Conservation (phyloP, 371 early-diverging fungal species). For the Zancudomyces culisetae region DNA sequence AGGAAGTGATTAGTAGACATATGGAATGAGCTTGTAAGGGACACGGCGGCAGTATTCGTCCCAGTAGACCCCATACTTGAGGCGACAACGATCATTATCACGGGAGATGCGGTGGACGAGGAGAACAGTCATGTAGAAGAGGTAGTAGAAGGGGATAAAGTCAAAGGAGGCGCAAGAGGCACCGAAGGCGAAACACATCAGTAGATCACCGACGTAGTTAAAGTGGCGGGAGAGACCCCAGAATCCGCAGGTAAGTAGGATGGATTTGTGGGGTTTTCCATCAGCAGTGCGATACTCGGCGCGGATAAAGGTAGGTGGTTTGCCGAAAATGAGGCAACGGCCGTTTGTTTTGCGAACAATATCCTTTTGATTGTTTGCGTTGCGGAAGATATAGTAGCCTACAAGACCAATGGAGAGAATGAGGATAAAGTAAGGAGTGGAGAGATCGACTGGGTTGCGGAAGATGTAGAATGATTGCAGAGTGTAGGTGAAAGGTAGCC, state of each 20-base stretch:
- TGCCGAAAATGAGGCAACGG: slow-evolving; percentile 23
- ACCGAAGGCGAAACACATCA: slow-evolving; percentile 72
- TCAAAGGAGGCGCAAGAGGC: slow-evolving; percentile 46
- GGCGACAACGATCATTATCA: slow-evolving; percentile 73
- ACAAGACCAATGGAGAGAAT: slow-evolving; percentile 26
- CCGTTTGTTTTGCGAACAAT: slow-evolving; percentile 38
- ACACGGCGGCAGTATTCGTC: slow-evolving; percentile 67
- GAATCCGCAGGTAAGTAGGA: slow-evolving; percentile 73
- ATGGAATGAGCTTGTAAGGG: slow-evolving; percentile 66
- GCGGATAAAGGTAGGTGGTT: slow-evolving; percentile 39
- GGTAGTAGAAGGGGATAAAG: slow-evolving; percentile 80
- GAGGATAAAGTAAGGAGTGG: slow-evolving; percentile 7
- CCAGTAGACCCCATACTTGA: slow-evolving; percentile 87
- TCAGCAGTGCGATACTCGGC: slow-evolving; percentile 42
- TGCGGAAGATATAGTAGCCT: slow-evolving; percentile 66
- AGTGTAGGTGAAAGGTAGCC: slow-evolving; percentile 84
- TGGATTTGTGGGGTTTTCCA: slow-evolving; percentile 57
- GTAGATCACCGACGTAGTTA: slow-evolving; percentile 81
- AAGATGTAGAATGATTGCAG: slow-evolving; percentile 62
- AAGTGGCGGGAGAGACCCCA: slow-evolving; percentile 83
- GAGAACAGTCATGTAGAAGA: slow-evolving; percentile 68
- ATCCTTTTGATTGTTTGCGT: slow-evolving; percentile 78
- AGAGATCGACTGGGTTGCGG: slow-evolving; percentile 34
- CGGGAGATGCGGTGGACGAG: slow-evolving; percentile 70
- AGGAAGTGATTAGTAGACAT: slow-evolving; percentile 21